A percentile compares a stretch with the other conserved stretches of the same genome.
Evolutionary conservation across 208 protist species (phyloP).

Genomic region (Leptomonas pyrrhocoris): DNA sequence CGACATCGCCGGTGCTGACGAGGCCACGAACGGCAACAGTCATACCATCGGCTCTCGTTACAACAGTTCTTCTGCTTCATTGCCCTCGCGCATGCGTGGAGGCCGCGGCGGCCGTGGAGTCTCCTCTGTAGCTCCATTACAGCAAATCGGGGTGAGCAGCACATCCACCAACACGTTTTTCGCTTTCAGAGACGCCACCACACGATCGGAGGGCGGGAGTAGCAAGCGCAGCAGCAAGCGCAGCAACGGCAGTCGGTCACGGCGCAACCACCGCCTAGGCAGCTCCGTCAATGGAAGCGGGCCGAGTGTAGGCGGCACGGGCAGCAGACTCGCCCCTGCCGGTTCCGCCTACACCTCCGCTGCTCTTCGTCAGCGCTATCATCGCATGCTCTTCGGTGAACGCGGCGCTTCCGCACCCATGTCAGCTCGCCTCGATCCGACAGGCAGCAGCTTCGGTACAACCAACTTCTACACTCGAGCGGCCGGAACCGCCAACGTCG

Average conservation of each 20-base stretch:
- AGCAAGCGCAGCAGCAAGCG: slow-evolving; percentile 51
- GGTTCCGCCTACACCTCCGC: slow-evolving; percentile 25
- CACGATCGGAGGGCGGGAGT: slow-evolving; percentile 41
- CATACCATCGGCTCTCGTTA: background rate
- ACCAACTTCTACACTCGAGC: slow-evolving; percentile 9
- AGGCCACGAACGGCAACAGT: background rate
- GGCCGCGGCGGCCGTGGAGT: background rate
- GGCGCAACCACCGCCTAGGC: background rate
- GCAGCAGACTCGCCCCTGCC: slow-evolving; percentile 11
- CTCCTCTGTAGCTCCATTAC: background rate
- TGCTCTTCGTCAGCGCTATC: slow-evolving; percentile 34
- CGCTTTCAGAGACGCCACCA: slow-evolving; percentile 3
- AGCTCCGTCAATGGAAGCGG: slow-evolving; percentile 1
- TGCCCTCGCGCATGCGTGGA: background rate
- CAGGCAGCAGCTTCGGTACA: background rate
- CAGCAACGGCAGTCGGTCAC: slow-evolving; percentile 32
- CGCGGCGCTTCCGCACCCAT: background rate
- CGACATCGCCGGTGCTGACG: slow-evolving; percentile 25
- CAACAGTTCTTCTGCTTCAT: background rate
- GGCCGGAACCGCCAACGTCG: background rate
- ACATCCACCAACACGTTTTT: background rate
- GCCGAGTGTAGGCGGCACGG: slow-evolving; percentile 3
- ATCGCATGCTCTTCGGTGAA: slow-evolving; percentile 30
- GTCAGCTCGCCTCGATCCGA: background rate
- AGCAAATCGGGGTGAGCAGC: background rate